A percentile compares a stretch with the other conserved stretches of the same genome.
Conservation (phyloP, 2,329 filamentous ascomycete genomes). For the Lachnellula occidentalis region DNA sequence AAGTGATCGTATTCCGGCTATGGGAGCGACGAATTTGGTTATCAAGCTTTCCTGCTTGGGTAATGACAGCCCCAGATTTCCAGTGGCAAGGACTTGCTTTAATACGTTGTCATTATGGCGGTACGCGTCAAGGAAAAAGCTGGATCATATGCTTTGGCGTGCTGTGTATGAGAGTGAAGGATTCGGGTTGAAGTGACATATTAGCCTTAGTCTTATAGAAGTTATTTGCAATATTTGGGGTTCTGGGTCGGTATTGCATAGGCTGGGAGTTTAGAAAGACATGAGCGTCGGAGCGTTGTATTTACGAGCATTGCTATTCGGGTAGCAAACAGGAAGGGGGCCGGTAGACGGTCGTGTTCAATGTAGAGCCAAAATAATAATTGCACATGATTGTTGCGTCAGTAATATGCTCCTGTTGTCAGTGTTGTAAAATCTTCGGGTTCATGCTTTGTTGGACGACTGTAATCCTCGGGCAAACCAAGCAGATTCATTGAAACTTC, state of each 20-base stretch:
- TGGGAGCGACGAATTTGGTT: conserved; percentile 72
- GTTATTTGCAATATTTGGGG: not conserved
- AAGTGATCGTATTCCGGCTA: conserved; percentile 84
- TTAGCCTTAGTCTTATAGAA: not conserved
- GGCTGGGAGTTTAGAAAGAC: not conserved
- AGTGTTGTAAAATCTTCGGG: no score
- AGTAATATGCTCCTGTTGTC: no score
- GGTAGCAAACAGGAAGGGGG: no score
- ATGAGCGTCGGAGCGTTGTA: no score
- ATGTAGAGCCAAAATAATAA: no score
- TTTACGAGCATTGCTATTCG: no score
- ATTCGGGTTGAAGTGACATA: conserved; percentile 73
- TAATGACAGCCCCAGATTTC: conserved; percentile 68
- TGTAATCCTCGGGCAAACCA: no score
- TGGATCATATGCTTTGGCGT: conserved; percentile 72
- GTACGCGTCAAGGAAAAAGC: conserved; percentile 59
- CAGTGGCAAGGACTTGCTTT: conserved; percentile 86
- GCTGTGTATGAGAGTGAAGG: conserved; percentile 89
- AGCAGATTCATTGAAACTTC: no score
- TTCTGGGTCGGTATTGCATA: not conserved
- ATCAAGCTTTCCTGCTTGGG: conserved; percentile 74
- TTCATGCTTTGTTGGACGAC: no score
- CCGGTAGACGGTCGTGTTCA: no score
- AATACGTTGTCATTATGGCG: conserved; percentile 75
- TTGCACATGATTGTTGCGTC: no score